Evolutionary conservation across 1,139 yeast species (phyloP).

Genomic region (Oligophagozyma castellii): DNA sequence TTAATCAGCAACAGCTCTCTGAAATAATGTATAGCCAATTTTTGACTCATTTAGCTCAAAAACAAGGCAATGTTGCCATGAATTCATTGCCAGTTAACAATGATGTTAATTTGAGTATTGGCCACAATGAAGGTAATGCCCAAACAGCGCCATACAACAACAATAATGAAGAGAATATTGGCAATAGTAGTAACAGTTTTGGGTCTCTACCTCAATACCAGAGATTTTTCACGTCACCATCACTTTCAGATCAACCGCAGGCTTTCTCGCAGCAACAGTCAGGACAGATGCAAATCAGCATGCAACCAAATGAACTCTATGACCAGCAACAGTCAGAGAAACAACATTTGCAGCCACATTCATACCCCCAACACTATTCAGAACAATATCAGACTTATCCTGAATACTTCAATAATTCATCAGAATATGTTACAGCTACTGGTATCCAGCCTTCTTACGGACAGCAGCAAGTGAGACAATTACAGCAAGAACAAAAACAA

Average conservation of each 20-base stretch:
- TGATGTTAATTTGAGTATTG: constrained; percentile 8
- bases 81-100: constrained; percentile 2
- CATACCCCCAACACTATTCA: constrained; percentile 6
- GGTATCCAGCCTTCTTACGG: too few relatives aligned
- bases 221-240: constrained; percentile 1
- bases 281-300: constrained; percentile 7
- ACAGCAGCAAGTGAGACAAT: constrained; percentile 3
- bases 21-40: constrained; percentile 20
- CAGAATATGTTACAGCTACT: too few relatives aligned
- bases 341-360: constrained; percentile 7
- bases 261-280: constrained; percentile 2
- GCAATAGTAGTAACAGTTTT: constrained; percentile 3
- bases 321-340: too few relatives aligned
- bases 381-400: constrained; percentile 5
- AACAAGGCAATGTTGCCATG: constrained; percentile 9
- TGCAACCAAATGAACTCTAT: constrained; percentile 3
- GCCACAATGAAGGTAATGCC: too few relatives aligned
- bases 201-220: constrained; percentile 2
- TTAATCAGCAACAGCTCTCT: constrained; percentile 17
- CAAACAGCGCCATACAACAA: too few relatives aligned
- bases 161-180: constrained; percentile 1
- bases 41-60: constrained; percentile 17
- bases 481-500: constrained; percentile 4
- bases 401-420: too few relatives aligned
- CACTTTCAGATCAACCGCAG: constrained; percentile 5